phyloP scores from a whole-genome alignment of 2,329 filamentous ascomycete genomes.

The Colletotrichum nymphaeae region DNA sequence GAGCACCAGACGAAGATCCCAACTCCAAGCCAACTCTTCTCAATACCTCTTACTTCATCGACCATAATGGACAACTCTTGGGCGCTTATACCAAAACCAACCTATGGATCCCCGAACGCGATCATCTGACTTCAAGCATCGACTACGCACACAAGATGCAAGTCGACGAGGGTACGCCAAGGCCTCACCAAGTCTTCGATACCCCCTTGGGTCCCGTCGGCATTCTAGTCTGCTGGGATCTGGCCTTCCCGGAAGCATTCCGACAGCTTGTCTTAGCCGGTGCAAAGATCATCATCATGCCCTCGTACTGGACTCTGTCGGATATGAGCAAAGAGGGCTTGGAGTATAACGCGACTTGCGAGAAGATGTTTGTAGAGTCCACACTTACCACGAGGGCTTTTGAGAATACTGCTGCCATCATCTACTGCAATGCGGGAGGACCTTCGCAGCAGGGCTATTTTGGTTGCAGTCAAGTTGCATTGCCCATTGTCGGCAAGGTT shows the following conservation, averaged over 20 bases:
- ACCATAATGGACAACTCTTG: slow-evolving; percentile 56
- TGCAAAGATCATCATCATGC: slow-evolving; percentile 69
- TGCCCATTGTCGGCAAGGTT: slow-evolving; percentile 65
- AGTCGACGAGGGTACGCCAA: slow-evolving; percentile 1
- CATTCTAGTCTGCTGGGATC: slow-evolving; percentile 67
- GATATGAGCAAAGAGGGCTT: slow-evolving; percentile 49
- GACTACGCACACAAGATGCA: slow-evolving; percentile 33
- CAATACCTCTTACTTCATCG: slow-evolving; percentile 65
- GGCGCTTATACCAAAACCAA: slow-evolving; percentile 69
- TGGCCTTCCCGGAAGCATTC: slow-evolving; percentile 71
- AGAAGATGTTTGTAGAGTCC: slow-evolving; percentile 64
- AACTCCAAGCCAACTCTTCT: slow-evolving; percentile 2
- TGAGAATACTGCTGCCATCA: slow-evolving; percentile 68
- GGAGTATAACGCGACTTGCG: slow-evolving; percentile 58
- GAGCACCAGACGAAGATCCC: slow-evolving; percentile 36
- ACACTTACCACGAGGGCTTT: slow-evolving; percentile 63
- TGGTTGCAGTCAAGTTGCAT: slow-evolving; percentile 64
- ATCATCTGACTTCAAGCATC: slow-evolving; percentile 53
- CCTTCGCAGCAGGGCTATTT: slow-evolving; percentile 58
- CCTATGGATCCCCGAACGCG: slow-evolving; percentile 63
- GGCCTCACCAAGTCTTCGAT: slow-evolving; percentile 45
- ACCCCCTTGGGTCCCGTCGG: slow-evolving; percentile 68
- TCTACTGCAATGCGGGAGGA: slow-evolving; percentile 68
- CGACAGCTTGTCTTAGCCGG: slow-evolving; percentile 64
- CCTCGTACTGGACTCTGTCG: slow-evolving; percentile 57